phyloP scores from a whole-genome alignment of 768 basidiomycete species.

The Amanita phalloides region DNA sequence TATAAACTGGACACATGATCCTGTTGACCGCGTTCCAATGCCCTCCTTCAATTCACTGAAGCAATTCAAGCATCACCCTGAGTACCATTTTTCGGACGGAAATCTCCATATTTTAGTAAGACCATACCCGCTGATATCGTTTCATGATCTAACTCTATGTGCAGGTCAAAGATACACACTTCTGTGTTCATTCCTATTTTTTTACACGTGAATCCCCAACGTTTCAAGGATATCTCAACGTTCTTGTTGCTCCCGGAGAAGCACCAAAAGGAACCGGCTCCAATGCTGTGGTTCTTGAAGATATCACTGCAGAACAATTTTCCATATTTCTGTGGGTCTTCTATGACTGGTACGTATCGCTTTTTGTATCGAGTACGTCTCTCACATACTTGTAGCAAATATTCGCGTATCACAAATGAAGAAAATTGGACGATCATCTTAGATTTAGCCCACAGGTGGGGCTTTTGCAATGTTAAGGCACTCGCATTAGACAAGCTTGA shows the following conservation, averaged over 20 bases:
- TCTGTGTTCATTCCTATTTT: slow-evolving; percentile 50
- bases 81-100: slow-evolving; percentile 44
- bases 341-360: slow-evolving; percentile 37
- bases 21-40: background rate
- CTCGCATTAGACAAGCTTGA: background rate
- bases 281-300: slow-evolving; percentile 28
- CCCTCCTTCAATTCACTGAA: background rate
- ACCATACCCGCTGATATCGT: background rate
- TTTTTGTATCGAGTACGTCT: slow-evolving; percentile 36
- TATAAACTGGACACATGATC: background rate
- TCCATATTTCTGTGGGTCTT: slow-evolving; percentile 41
- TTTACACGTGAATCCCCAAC: slow-evolving; percentile 48
- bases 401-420: slow-evolving; percentile 18
- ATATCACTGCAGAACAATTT: slow-evolving; percentile 28
- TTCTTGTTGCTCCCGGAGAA: slow-evolving; percentile 20
- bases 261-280: slow-evolving; percentile 26
- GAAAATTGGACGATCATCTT: slow-evolving; percentile 44
- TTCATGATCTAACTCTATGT: background rate
- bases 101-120: slow-evolving; percentile 45
- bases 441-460: slow-evolving; percentile 41
- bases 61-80: slow-evolving; percentile 15
- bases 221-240: slow-evolving; percentile 27
- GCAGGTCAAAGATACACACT: slow-evolving; percentile 47
- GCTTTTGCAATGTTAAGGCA: slow-evolving; percentile 19
- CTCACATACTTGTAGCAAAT: slow-evolving; percentile 27